These are phyloP conservation scores for Gastrolobium villosum DNA, from an alignment of 306 rosid species.

Conservation along the genomic window DNA sequence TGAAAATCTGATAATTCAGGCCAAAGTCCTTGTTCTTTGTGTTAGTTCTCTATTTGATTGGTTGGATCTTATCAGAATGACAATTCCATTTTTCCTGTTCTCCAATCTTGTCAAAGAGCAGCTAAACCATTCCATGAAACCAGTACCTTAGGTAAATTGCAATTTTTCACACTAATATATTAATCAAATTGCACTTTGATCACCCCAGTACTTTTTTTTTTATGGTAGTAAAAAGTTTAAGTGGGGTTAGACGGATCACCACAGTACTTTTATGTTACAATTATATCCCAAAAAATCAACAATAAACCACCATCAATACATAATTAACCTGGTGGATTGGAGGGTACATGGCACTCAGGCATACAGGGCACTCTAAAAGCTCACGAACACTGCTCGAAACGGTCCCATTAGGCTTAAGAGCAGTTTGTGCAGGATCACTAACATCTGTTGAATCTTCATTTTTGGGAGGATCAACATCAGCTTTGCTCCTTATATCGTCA, in stretches of 20 bases:
- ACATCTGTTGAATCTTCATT: slow-evolving; percentile 70
- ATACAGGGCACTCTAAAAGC: slow-evolving; percentile 96
- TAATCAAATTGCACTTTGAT: slow-evolving; percentile 20
- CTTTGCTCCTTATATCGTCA: slow-evolving; percentile 74
- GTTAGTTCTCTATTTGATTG: too few species aligned
- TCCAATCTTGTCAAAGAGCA: slow-evolving; percentile 24
- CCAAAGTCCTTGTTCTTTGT: too few species aligned
- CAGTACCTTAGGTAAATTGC: slow-evolving; percentile 5
- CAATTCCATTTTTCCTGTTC: neutral
- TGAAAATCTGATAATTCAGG: too few species aligned
- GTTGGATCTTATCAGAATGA: neutral
- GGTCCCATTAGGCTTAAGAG: slow-evolving; percentile 63
- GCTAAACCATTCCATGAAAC: neutral
- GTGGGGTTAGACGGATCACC: neutral
- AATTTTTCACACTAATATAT: neutral
- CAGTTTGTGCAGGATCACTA: slow-evolving; percentile 64
- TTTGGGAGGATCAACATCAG: slow-evolving; percentile 88
- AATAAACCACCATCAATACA: slow-evolving; percentile 29
- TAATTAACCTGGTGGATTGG: slow-evolving; percentile 89
- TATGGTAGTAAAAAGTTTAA: too few species aligned
- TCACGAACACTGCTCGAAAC: slow-evolving; percentile 93
- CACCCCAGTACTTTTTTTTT: neutral
- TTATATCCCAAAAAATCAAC: slow-evolving; percentile 11
- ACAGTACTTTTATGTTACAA: neutral
- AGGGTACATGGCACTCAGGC: too few species aligned